phyloP scores from a whole-genome alignment of 169 alveolate species.

The Amoebophrya sp. region DNA sequence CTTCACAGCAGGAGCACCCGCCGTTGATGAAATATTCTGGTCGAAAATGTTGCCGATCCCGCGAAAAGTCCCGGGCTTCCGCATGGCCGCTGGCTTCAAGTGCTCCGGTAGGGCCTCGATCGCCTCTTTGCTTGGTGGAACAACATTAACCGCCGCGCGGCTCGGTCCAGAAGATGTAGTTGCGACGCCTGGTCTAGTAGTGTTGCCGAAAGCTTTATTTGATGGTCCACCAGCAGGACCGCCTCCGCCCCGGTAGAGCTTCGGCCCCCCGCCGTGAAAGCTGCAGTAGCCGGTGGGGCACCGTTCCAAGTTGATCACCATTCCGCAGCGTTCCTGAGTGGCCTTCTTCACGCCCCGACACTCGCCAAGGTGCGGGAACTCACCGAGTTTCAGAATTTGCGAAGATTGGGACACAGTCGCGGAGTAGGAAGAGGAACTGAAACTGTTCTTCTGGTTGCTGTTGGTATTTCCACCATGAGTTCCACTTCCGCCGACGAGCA shows the following conservation, averaged over 20 bases:
- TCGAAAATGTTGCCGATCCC: not conserved
- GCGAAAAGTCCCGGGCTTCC: not conserved
- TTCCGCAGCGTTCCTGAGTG: not conserved
- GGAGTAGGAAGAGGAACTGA: no score
- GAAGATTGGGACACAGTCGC: not conserved
- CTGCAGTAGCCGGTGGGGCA: not conserved
- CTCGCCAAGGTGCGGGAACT: not conserved
- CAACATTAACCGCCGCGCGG: no score
- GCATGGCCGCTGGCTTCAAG: not conserved
- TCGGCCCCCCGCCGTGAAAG: not conserved
- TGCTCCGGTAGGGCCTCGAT: not conserved
- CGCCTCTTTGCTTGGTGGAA: no score
- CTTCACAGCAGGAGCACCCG: no score
- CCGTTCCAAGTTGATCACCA: not conserved
- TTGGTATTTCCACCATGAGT: no score
- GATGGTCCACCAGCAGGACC: not conserved
- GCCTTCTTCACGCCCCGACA: not conserved
- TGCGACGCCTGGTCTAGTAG: not conserved
- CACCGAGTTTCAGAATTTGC: not conserved
- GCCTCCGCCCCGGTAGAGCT: not conserved
- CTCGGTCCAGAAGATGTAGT: not conserved
- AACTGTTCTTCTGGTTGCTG: no score
- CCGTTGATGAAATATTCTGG: no score
- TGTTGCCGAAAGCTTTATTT: not conserved
- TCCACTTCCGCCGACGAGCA: no score